Conservation (phyloP, 2,329 filamentous ascomycete species). For the Ascochyta lentis region DNA sequence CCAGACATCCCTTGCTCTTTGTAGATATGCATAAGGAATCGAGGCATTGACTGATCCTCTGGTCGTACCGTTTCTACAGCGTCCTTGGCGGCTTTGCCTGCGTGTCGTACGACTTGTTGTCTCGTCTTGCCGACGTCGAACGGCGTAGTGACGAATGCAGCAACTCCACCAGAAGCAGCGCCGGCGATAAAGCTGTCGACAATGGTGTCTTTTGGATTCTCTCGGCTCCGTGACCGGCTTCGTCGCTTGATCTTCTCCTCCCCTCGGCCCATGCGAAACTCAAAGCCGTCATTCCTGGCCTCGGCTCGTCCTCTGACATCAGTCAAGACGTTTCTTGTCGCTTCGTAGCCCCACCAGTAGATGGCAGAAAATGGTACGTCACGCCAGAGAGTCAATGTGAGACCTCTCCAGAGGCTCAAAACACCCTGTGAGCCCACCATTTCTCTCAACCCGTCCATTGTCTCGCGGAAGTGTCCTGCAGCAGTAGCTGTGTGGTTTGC, state of each 20-base stretch:
- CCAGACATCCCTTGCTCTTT: conserved; percentile 80
- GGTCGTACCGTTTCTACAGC: conserved; percentile 59
- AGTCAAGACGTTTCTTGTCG: conserved; percentile 73
- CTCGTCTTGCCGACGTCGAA: conserved; percentile 98
- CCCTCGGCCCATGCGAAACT: conserved; percentile 45
- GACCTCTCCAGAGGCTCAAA: conserved; percentile 83
- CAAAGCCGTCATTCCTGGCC: conserved; percentile 36
- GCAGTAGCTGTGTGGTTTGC: conserved; percentile 54
- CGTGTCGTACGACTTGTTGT: conserved; percentile 80
- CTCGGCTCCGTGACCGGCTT: conserved; percentile 65
- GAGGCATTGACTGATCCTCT: conserved; percentile 79
- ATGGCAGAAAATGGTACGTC: conserved; percentile 97
- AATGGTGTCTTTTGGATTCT: conserved; percentile 79
- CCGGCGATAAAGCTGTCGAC: conserved; percentile 89
- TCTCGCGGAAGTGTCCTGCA: conserved; percentile 78
- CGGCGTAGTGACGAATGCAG: conserved; percentile 87
- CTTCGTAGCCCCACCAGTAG: conserved; percentile 98
- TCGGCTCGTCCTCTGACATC: conserved; percentile 66
- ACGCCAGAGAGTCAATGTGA: conserved; percentile 91
- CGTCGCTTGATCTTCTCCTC: conserved; percentile 38
- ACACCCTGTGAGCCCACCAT: conserved; percentile 84
- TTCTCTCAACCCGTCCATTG: conserved; percentile 74
- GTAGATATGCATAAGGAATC: conserved; percentile 91
- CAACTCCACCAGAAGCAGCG: conserved; percentile 80
- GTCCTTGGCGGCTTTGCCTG: conserved; percentile 46